Base-by-base conservation (phyloP, 768 basidiomycete species). In the Botryobasidium botryosum region DNA sequence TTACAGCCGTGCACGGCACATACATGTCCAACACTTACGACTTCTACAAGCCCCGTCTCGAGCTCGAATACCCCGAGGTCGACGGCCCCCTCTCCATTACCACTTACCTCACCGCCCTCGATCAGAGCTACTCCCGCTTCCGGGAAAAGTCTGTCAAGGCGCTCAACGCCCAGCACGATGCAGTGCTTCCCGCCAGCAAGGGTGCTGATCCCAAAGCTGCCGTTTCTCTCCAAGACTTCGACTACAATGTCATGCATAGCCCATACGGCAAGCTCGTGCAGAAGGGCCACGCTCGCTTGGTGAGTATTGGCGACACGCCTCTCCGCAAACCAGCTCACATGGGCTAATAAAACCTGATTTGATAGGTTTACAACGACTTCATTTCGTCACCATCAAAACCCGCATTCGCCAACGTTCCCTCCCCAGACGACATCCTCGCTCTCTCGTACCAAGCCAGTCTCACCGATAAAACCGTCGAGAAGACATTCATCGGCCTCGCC, bases 261-360 rank as follows among this genome's bases (percentile, higher is more conserved):
- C 94, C 94, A 0, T 99, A 96, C 63, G 92, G 94, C 67, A 99
- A 99, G 68, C 84, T 94, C 60, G 91, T 94, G 44, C 83, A 94
- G 62, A 99, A 96, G 66, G 90, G 86, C 35, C 80, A 92, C 60
- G 92, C 85, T 29, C 84, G 94, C 46, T 67, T 97, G 59, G 67
- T 68, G 42, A 40, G 66, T 56, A 12, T 21, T 26, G 7, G 23
- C 28, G 23, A 25, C 29, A 12, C 23, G 37, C 12, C 25, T 42
- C 24, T 31, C 13, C 8, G 23, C 12, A 42, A 42, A 42, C 12
- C 10, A 12, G 10, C 21, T 39, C 15, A 26, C n/a, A n/a, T n/a
- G 13, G 23, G 12, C 40, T 24, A 1, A 28, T 42, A 17, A n/a
- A 17, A n/a, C n/a, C n/a, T 40, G 12, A 7, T n/a, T 6, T 23